Evolutionary conservation across 1,139 yeast species (phyloP).

Genomic region (Entelexis paramagnoliae): DNA sequence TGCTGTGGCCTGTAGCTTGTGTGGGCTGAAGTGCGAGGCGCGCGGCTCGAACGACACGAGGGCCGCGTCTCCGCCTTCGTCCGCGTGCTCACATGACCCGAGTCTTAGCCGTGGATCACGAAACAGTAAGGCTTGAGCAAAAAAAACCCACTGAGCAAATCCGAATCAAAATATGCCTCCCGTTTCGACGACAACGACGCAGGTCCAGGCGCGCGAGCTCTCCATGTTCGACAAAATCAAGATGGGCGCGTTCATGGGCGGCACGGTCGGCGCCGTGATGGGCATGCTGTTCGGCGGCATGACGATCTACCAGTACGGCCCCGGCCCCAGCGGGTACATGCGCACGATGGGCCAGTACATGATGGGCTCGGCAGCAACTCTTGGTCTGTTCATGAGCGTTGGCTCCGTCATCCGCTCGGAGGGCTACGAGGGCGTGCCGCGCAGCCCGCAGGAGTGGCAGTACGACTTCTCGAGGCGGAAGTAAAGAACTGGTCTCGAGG

Average conservation of each 20-base stretch:
- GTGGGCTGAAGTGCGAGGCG: too few relatives aligned
- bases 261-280: conserved; percentile 68
- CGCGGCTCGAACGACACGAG: too few relatives aligned
- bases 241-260: conserved; percentile 97
- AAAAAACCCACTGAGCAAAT: not conserved
- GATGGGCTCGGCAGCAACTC: conserved; percentile 93
- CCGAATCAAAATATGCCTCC: conserved; percentile 14
- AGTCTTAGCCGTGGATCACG: not conserved
- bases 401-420: conserved; percentile 78
- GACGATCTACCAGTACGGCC: conserved; percentile 83
- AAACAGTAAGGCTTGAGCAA: not conserved
- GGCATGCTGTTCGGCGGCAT: conserved; percentile 93
- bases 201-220: conserved; percentile 47
- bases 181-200: conserved; percentile 15
- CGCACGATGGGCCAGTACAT: conserved; percentile 94
- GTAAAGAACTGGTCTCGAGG: too few relatives aligned
- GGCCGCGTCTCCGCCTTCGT: too few relatives aligned
- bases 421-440: conserved; percentile 14
- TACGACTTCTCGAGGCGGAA: conserved; percentile 1
- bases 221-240: conserved; percentile 91
- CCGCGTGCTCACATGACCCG: conserved; percentile 6
- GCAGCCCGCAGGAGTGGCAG: conserved; percentile 19
- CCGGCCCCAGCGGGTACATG: conserved; percentile 98
- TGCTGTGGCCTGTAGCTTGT: too few relatives aligned
- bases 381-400: conserved; percentile 71